phyloP scores from a whole-genome alignment of 2,329 filamentous ascomycete species.

The Dothistroma septosporum region DNA sequence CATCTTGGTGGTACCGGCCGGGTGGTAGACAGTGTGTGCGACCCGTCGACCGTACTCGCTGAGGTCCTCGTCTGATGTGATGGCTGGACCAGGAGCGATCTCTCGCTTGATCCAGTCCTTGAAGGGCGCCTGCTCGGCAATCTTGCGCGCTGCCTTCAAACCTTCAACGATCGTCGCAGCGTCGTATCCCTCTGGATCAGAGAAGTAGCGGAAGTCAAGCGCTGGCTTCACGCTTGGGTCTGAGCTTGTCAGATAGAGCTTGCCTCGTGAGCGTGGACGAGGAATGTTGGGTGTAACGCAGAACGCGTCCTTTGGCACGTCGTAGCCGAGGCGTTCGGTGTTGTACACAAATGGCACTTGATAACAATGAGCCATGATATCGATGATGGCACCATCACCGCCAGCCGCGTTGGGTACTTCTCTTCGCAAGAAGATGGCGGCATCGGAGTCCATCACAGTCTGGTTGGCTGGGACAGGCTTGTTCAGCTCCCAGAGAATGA shows the following conservation, averaged over 20 bases:
- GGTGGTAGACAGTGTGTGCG: constrained; percentile 88
- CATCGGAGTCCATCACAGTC: constrained; percentile 88
- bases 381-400: constrained; percentile 69
- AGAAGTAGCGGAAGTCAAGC: constrained; percentile 86
- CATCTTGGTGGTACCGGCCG: constrained; percentile 87
- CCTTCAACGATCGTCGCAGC: constrained; percentile 75
- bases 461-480: constrained; percentile 71
- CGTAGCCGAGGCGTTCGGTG: constrained; percentile 72
- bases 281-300: constrained; percentile 93
- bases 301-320: constrained; percentile 69
- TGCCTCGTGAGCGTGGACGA: constrained; percentile 71
- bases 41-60: constrained; percentile 75
- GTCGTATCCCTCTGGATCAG: constrained; percentile 79
- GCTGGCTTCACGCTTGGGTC: constrained; percentile 75
- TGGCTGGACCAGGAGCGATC: constrained; percentile 68
- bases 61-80: constrained; percentile 74
- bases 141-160: constrained; percentile 70
- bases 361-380: constrained; percentile 97
- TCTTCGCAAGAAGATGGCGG: constrained; percentile 80
- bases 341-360: constrained; percentile 90
- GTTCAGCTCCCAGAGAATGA: constrained; percentile 75
- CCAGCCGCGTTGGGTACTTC: constrained; percentile 65
- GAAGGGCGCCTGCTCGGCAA: constrained; percentile 72
- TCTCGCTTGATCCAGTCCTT: constrained; percentile 78
- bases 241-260: constrained; percentile 70